Conservation (phyloP, 2,329 filamentous ascomycete genomes). For the Arthrinium puccinioides region DNA sequence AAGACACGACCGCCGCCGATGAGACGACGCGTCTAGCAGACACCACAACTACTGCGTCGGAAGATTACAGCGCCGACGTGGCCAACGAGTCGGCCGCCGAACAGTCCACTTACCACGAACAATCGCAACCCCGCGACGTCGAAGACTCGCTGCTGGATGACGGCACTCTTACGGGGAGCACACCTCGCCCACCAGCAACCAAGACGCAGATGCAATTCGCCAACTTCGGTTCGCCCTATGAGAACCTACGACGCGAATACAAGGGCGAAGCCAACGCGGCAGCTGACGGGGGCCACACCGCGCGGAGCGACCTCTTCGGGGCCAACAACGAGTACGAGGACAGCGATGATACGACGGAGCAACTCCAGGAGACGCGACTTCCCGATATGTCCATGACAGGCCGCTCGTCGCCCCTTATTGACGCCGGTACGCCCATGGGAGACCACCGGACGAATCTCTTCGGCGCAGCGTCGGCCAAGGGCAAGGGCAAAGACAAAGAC, state of each 20-base stretch:
- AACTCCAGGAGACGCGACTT: constrained; percentile 46
- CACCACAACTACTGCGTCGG: constrained; percentile 29
- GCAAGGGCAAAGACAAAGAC: constrained; percentile 46
- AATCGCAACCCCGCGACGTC: constrained; percentile 20
- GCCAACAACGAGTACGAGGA: constrained; percentile 28
- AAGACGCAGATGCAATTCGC: constrained; percentile 45
- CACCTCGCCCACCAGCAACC: constrained; percentile 51
- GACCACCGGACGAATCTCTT: constrained; percentile 6
- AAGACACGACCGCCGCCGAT: constrained; percentile 44
- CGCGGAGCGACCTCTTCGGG: constrained; percentile 26
- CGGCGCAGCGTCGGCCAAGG: constrained; percentile 13
- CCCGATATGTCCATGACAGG: constrained; percentile 60
- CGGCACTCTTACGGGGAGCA: constrained; percentile 57
- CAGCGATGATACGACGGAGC: constrained; percentile 30
- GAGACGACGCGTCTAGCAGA: constrained; percentile 51
- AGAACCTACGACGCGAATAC: constrained; percentile 63
- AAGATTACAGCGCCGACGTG: not conserved
- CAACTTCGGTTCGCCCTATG: constrained; percentile 69
- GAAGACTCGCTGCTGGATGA: constrained; percentile 65
- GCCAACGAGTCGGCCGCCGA: constrained; percentile 12
- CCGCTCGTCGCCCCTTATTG: constrained; percentile 46
- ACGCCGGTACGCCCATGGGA: constrained; percentile 20
- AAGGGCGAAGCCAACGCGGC: constrained; percentile 26
- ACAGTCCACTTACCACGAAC: constrained; percentile 27
- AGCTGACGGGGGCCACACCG: constrained; percentile 19